These are phyloP conservation scores for Ophiosphaerella korrae DNA, from an alignment of 2,329 filamentous ascomycete genomes.

Conservation along the genomic window DNA sequence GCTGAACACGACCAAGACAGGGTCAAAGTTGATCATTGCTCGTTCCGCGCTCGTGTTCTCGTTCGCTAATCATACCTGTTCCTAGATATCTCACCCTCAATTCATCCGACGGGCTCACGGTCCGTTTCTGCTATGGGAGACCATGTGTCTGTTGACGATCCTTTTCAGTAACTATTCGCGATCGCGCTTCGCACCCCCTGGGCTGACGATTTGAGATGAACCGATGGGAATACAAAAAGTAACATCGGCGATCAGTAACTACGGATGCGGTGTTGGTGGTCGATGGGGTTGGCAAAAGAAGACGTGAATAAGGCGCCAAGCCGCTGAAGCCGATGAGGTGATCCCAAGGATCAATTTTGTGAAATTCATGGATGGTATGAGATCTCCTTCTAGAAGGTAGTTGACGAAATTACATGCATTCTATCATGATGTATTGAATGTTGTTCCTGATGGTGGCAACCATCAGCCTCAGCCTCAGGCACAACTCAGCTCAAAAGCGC, in stretches of 20 bases:
- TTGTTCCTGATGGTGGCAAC: background rate
- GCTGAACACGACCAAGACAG: slow-evolving; percentile 16
- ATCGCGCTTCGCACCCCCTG: slow-evolving; percentile 16
- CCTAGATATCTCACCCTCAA: slow-evolving; percentile 12
- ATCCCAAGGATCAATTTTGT: background rate
- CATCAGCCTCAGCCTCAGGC: slow-evolving; percentile 1
- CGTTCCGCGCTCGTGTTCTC: slow-evolving; percentile 18
- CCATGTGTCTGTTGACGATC: slow-evolving; percentile 2
- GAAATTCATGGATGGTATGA: background rate
- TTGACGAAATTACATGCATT: background rate
- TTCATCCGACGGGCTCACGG: slow-evolving; percentile 41
- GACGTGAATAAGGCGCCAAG: background rate
- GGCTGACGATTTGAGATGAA: background rate
- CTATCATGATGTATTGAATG: slow-evolving; percentile 1
- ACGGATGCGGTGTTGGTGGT: background rate
- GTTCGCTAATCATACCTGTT: slow-evolving; percentile 19
- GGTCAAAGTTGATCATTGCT: slow-evolving; percentile 31
- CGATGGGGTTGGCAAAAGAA: background rate
- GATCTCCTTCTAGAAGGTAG: background rate
- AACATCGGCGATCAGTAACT: background rate
- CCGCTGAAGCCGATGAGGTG: background rate
- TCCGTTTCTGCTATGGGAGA: slow-evolving; percentile 24
- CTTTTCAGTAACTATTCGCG: slow-evolving; percentile 5
- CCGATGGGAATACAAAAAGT: background rate
- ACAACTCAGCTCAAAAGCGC: slow-evolving; percentile 13